These are phyloP conservation scores for Elaeagnus macrophylla DNA, from an alignment of 306 rosid genomes.

Conservation along the genomic window DNA sequence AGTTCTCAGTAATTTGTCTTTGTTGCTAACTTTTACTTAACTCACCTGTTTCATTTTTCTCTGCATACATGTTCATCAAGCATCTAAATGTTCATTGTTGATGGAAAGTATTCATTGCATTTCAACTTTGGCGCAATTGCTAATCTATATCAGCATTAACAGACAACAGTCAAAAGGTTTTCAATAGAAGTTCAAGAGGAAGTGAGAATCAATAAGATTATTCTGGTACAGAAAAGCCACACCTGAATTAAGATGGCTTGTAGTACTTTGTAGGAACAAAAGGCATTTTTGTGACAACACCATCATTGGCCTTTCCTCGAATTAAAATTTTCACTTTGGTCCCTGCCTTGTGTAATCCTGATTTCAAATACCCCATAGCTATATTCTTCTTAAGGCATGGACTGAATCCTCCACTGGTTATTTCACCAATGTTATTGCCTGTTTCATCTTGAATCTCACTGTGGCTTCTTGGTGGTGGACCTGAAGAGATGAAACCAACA, in stretches of 20 bases:
- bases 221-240: slow-evolving; percentile 13
- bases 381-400: slow-evolving; percentile 96
- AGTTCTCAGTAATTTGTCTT: too few relatives aligned
- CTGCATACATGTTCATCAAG: too few relatives aligned
- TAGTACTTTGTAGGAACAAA: slow-evolving; percentile 93
- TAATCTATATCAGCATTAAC: too few relatives aligned
- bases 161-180: too few relatives aligned
- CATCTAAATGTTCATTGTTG: too few relatives aligned
- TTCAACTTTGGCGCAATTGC: too few relatives aligned
- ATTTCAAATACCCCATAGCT: slow-evolving; percentile 95
- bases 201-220: slow-evolving; percentile 3
- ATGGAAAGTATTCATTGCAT: too few relatives aligned
- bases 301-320: slow-evolving; percentile 86
- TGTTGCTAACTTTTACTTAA: too few relatives aligned
- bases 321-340: slow-evolving; percentile 80
- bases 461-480: slow-evolving; percentile 97
- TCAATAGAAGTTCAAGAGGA: too few relatives aligned
- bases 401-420: slow-evolving; percentile 97
- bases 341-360: slow-evolving; percentile 89
- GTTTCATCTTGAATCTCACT: slow-evolving; percentile 80
- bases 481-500: slow-evolving; percentile 77
- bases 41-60: too few relatives aligned
- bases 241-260: slow-evolving; percentile 59
- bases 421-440: slow-evolving; percentile 78
- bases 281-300: slow-evolving; percentile 89